phyloP scores from a whole-genome alignment of 2,329 filamentous ascomycete genomes.

The Aspergillus latus region DNA sequence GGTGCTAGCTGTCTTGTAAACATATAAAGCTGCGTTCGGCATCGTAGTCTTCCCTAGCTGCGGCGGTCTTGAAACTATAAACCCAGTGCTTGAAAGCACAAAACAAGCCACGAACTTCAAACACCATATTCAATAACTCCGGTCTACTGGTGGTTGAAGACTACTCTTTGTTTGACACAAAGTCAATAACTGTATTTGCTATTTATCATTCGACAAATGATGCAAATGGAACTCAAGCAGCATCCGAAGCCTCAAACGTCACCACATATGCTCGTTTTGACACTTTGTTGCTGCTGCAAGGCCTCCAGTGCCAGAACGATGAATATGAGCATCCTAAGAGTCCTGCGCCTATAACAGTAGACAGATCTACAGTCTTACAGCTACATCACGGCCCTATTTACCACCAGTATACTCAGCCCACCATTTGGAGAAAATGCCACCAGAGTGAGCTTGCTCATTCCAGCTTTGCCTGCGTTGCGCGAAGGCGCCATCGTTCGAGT shows the following conservation, averaged over 20 bases:
- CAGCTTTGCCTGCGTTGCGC: slow-evolving; percentile 44
- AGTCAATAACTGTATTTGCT: not conserved
- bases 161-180: slow-evolving; percentile 36
- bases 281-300: slow-evolving; percentile 47
- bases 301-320: not conserved
- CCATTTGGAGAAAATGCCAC: slow-evolving; percentile 40
- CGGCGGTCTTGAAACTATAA: too few relatives aligned
- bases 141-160: not conserved
- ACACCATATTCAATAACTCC: not conserved
- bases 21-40: too few relatives aligned
- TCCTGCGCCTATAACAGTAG: not conserved
- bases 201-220: not conserved
- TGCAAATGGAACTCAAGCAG: not conserved
- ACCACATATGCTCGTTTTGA: not conserved
- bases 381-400: slow-evolving; percentile 10
- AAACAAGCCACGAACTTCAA: too few relatives aligned
- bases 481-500: slow-evolving; percentile 36
- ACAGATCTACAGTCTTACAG: too few relatives aligned
- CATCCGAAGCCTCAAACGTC: not conserved
- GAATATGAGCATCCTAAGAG: not conserved
- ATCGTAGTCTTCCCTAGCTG: slow-evolving; percentile 23
- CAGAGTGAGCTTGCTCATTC: slow-evolving; percentile 44
- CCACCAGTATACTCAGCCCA: slow-evolving; percentile 45
- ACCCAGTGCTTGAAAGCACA: too few relatives aligned
- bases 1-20: not conserved